Evolutionary conservation across 495 filamentous ascomycete species (phyloP).

Genomic region (Parathielavia hyrcaniae): DNA sequence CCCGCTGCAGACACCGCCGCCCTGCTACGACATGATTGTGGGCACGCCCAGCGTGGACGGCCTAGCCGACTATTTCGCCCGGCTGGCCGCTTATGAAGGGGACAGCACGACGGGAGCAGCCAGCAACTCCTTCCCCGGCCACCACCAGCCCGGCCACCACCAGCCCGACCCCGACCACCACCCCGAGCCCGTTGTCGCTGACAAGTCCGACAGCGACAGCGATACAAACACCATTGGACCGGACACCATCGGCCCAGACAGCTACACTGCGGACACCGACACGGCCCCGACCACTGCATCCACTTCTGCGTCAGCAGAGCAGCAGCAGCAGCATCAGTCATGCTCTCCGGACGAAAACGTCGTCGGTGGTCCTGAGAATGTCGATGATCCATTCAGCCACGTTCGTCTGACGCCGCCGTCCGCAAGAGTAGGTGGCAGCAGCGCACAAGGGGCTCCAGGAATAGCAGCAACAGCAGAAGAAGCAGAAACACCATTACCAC

Average conservation of each 20-base stretch:
- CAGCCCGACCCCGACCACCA: constrained; percentile 17
- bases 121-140: neutral
- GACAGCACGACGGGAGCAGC: constrained; percentile 22
- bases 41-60: constrained; percentile 71
- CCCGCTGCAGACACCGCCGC: constrained; percentile 70
- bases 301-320: neutral
- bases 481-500: neutral
- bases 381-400: constrained; percentile 2
- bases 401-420: neutral
- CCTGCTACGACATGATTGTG: constrained; percentile 80
- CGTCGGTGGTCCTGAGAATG: neutral
- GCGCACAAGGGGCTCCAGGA: no score
- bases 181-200: neutral
- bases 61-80: constrained; percentile 84
- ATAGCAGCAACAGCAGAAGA: neutral
- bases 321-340: neutral
- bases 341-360: neutral
- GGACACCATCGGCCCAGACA: neutral
- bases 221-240: constrained; percentile 11
- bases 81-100: constrained; percentile 41
- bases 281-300: neutral
- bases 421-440: neutral
- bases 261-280: no score
- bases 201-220: constrained; percentile 1
- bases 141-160: neutral